Base-by-base conservation (phyloP, 2,329 filamentous ascomycete species). In the Metarhizium album region DNA sequence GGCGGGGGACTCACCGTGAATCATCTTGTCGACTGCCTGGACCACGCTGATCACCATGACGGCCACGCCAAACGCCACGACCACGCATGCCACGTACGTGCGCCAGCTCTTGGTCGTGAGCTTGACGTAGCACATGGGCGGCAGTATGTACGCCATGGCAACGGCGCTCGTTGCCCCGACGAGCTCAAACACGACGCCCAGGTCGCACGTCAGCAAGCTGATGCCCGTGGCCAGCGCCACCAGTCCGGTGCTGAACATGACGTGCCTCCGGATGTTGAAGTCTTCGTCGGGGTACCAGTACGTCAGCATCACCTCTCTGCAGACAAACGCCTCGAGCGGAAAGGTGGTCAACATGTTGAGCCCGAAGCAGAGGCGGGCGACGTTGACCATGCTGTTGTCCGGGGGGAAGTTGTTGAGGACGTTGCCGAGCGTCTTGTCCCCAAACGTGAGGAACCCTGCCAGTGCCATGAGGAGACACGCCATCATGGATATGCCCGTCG, bases 341-440 rank as follows among this genome's bases (percentile, higher is more conserved):
- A 98, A 75, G 2, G 93, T 97, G 14, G 93, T 96, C 61, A 98
- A 82, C 93, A 98, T 98, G 75, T 98, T 98, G 58, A 98, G 79
- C 2, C 93, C 93, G 64, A 98, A 97, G 70, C 89, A 96, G 47
- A 98, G 78, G 49, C 93, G 85, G 22, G 93, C 93, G 52, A 98
- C 78, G 68, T 96, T 97, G 64, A 97, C 90, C 81, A 97, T 85
- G 59, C 84, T 76, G 68, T 95, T 97, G 69, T 94, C 83, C 20
- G 83, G 75, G 2, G 90, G 87, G 64, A 98, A 97, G 71, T 98
- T 98, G 75, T 98, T 98, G 60, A 98, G 82, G 48, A 98, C 89
- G 66, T 98, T 98, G 64, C 93, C 93, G 58, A 90, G 75, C 3
- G 93, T 98, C 61, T 84, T 82, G 69, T 91, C 87, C 55, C 93